Percentiles rank a stretch among this genome's conserved stretches.
Evolutionary conservation across 1,139 yeast genomes (phyloP).

Genomic region (Hyphopichia pseudoburtonii): DNA sequence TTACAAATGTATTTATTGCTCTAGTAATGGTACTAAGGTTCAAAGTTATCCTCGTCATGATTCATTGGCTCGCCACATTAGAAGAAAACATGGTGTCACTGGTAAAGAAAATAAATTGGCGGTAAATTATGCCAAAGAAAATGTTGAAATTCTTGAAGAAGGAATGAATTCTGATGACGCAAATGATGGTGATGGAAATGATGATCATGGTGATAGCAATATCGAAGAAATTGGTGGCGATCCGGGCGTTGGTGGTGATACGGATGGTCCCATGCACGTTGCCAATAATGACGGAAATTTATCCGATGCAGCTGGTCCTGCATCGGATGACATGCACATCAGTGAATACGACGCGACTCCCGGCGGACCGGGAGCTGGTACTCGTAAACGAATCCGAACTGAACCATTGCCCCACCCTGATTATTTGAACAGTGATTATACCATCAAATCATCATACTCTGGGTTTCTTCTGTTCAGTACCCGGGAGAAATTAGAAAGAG

Average conservation of each 20-base stretch:
- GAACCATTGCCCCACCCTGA: slow-evolving; percentile 33
- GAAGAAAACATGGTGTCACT: slow-evolving; percentile 47
- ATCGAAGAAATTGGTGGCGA: too few species aligned
- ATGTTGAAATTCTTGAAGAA: slow-evolving; percentile 27
- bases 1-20: slow-evolving; percentile 45
- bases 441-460: slow-evolving; percentile 30
- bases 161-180: too few species aligned
- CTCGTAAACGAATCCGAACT: neutral
- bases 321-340: too few species aligned
- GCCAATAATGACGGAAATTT: too few species aligned
- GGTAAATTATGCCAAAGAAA: slow-evolving; percentile 48
- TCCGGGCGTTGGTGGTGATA: too few species aligned
- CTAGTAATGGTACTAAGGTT: slow-evolving; percentile 32
- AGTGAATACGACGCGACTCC: too few species aligned
- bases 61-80: slow-evolving; percentile 45
- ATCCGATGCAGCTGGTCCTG: too few species aligned
- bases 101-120: slow-evolving; percentile 50
- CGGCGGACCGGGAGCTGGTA: neutral
- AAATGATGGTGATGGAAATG: neutral
- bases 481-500: slow-evolving; percentile 7
- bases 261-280: too few species aligned
- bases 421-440: slow-evolving; percentile 29
- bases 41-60: slow-evolving; percentile 50
- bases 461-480: slow-evolving; percentile 34
- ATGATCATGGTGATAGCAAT: neutral